Conservation (phyloP, 129 eudicot genomes). For the Lonicera japonica region DNA sequence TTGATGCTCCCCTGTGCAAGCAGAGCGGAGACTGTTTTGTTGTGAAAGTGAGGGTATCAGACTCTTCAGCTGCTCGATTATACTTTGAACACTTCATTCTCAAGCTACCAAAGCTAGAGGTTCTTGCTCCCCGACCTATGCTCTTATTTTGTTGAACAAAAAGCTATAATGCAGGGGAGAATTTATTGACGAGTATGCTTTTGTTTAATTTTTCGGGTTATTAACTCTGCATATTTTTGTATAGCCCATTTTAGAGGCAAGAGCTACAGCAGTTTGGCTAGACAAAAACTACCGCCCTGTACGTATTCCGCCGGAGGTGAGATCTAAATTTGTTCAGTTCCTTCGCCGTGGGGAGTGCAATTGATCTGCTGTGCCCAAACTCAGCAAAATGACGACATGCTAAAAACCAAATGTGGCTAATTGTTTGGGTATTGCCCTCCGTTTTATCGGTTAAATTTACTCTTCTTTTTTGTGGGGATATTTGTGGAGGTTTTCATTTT, state of each 20-base stretch:
- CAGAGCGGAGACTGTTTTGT: conserved; percentile 80
- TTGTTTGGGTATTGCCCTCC: no score
- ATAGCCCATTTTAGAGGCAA: conserved; percentile 83
- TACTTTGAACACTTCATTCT: conserved; percentile 68
- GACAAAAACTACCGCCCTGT: conserved; percentile 77
- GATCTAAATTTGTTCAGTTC: conserved; percentile 56
- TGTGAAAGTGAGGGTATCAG: conserved; percentile 57
- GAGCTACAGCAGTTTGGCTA: conserved; percentile 84
- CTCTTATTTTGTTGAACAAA: not conserved
- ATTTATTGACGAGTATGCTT: not conserved
- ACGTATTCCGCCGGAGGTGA: conserved; percentile 70
- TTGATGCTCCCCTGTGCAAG: not conserved
- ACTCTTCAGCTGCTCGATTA: conserved; percentile 78
- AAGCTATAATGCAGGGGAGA: not conserved
- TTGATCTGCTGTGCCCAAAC: conserved; percentile 17
- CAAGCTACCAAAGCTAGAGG: conserved; percentile 84
- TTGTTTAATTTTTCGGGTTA: not conserved
- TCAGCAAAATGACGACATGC: not conserved
- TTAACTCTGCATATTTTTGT: conserved; percentile 12
- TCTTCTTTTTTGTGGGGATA: no score
- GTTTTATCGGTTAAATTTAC: no score
- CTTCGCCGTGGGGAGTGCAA: conserved; percentile 39
- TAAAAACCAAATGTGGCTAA: not conserved
- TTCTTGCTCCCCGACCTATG: conserved; percentile 4
- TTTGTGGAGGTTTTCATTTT: no score